Evolutionary conservation across 2,329 filamentous ascomycete species (phyloP), one percentile per base, ranked within the genome.

Genomic region (Biscogniauxia marginata): DNA sequence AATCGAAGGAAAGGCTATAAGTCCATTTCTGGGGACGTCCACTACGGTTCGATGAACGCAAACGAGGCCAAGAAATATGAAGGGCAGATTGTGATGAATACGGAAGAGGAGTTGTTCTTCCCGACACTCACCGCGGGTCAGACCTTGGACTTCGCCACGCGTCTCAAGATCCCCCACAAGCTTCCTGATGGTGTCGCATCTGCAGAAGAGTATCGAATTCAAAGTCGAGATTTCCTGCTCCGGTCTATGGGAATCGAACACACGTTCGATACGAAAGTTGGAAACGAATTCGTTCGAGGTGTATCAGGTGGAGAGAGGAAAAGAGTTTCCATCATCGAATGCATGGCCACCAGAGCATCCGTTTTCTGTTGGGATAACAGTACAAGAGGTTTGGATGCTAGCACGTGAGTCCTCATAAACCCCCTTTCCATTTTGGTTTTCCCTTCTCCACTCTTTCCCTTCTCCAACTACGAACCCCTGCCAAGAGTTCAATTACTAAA

Each of bases 301-400:
- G 80, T 88, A 2, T 84, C 79, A 20, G 85, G 85, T 8, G 85
- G 85, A 39, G 85, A 88, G 67, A 79, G 84, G 60, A 91, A 93
- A 73, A 84, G 90, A 68, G 89, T 93, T 5, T 88, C 84, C 50
- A 90, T 92, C 62, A 88, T 86, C 7, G 88, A 92, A 71, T 87
- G 86, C 5, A 83, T 88, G 55, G 79, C 82, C 8, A 77, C 76
- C 1, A 72, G 78, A n/a, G 82, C 84, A 1, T 85, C 80, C 45
- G 76, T 84, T 1, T 86, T 90, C 69, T 88, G 86, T 58, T 92
- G 89, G 89, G 89, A 87, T 62, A 89, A 90, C 58, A 84, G 81
- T 2, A 89, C 85, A 0, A 77, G 79, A 56, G 87, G 87, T 1
- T 73, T 90, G 1, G 87, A 90, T 64, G 81, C 83, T 13, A 83